Evolutionary conservation across 805 yeast genomes (phyloP), one percentile per base, ranked within the genome.

Genomic region (Candida palmyrensis): DNA sequence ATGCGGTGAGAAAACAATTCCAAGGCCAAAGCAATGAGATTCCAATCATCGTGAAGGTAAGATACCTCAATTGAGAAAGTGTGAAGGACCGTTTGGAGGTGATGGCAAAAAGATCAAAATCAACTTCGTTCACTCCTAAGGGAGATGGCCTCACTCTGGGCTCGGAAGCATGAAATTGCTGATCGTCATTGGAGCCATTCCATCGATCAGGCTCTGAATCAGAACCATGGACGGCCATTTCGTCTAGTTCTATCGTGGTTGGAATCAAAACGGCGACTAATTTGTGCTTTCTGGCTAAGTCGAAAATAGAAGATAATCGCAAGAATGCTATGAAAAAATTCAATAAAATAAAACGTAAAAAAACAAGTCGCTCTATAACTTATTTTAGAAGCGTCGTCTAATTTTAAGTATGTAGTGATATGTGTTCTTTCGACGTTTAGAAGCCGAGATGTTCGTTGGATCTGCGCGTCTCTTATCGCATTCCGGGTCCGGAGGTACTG

Each of bases 1-100:
- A 75, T 0, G 96, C 96, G 1, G 94, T 77, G 7, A 92, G 59
- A 42, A 89, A 81, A 45, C 92, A 79, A 64, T 90, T 92, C 96
- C 97, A 90, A 0, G 97, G 97, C 97, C 97, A 90, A 14, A 90
- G 66, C 14, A 82, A 66, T 1, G 95, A 82, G 10, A 86, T 68
- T 0, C 97, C 97, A 6, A 84, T 69, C 9, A 75, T 45, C 16
- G 77, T 58, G 48, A 82, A 87, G 0, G 90, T 75, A 8, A 70
- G 18, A 48, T 83, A 85, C 28, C 52, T 48, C 16, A 66, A 46
- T 39, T 53, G 59, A 2, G 66, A 18, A n/a, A 31, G 18, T 12
- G 34, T 31, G 22, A 31, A 31, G 9, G 34, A 12, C 18, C n/a
- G 18, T 12, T 16, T 31, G 6, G 29, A 16, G 17, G 28, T 24